Conservation (phyloP, 2,329 filamentous ascomycete genomes). For the Botrytis squamosa region DNA sequence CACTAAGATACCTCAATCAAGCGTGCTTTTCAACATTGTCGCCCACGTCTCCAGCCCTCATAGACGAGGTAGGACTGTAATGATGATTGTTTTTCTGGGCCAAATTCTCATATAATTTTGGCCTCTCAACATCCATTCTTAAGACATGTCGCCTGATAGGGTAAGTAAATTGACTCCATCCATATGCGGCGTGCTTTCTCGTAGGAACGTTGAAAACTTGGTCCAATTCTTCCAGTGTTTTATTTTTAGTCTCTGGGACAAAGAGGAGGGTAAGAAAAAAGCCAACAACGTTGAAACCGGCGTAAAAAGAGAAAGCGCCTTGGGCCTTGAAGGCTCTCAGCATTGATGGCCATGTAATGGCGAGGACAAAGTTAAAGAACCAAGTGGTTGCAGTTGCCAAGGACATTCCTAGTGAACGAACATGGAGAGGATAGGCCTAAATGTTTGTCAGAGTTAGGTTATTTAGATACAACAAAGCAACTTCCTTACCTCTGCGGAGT, state of each 20-base stretch:
- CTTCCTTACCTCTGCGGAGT: conserved; percentile 45
- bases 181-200: conserved; percentile 13
- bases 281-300: conserved; percentile 53
- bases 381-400: conserved; percentile 60
- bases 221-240: conserved; percentile 38
- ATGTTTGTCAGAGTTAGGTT: neutral
- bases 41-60: neutral
- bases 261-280: conserved; percentile 55
- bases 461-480: neutral
- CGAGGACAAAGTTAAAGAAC: conserved; percentile 57
- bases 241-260: conserved; percentile 58
- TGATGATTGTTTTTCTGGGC: neutral
- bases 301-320: conserved; percentile 54
- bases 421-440: conserved; percentile 57
- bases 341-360: conserved; percentile 46
- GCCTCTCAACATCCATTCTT: conserved; percentile 1
- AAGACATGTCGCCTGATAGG: conserved; percentile 15
- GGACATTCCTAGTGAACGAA: conserved; percentile 61
- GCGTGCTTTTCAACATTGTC: neutral
- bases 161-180: conserved; percentile 12
- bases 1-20: neutral
- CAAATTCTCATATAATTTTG: neutral
- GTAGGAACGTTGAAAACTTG: conserved; percentile 25
- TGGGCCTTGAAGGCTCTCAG: conserved; percentile 27
- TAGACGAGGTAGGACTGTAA: neutral